phyloP scores from a whole-genome alignment of 495 filamentous ascomycete species.

The Lindgomyces ingoldianus region DNA sequence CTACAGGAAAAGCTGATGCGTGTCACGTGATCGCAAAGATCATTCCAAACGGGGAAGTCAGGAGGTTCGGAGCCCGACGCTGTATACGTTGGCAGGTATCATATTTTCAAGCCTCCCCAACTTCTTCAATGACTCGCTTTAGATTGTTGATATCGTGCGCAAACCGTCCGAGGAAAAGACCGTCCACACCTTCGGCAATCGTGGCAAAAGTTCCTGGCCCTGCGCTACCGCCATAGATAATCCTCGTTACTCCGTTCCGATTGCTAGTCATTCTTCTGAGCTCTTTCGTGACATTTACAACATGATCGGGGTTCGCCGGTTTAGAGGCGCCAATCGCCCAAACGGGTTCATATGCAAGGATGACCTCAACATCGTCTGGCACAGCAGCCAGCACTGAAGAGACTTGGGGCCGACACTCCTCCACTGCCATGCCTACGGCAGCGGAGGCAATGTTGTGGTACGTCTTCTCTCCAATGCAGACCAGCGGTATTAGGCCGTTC shows the following conservation, averaged over 20 bases:
- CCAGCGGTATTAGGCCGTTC: conserved; percentile 72
- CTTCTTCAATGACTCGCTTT: conserved; percentile 66
- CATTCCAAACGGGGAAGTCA: too few species aligned
- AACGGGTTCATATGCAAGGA: conserved; percentile 85
- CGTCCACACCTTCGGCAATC: conserved; percentile 70
- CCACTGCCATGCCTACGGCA: conserved; percentile 59
- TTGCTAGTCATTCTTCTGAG: conserved; percentile 50
- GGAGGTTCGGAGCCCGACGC: too few species aligned
- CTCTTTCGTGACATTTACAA: conserved; percentile 65
- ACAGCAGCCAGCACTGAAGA: conserved; percentile 60
- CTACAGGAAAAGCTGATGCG: too few species aligned
- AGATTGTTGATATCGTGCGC: conserved; percentile 73
- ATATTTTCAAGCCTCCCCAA: conserved; percentile 46
- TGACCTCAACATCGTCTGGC: conserved; percentile 62
- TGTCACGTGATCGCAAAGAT: too few species aligned
- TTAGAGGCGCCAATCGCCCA: conserved; percentile 80
- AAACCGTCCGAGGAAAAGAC: conserved; percentile 79
- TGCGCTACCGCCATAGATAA: conserved; percentile 80
- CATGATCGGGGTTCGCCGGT: conserved; percentile 73
- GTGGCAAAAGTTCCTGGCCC: conserved; percentile 70
- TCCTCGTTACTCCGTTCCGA: conserved; percentile 57
- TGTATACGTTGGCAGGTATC: too few species aligned
- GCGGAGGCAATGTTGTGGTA: conserved; percentile 52
- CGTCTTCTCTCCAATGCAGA: conserved; percentile 73
- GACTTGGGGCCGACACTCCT: conserved; percentile 67